Base-by-base conservation (phyloP, 2,329 filamentous ascomycete genomes). In the Pseudogymnoascus sp. region DNA sequence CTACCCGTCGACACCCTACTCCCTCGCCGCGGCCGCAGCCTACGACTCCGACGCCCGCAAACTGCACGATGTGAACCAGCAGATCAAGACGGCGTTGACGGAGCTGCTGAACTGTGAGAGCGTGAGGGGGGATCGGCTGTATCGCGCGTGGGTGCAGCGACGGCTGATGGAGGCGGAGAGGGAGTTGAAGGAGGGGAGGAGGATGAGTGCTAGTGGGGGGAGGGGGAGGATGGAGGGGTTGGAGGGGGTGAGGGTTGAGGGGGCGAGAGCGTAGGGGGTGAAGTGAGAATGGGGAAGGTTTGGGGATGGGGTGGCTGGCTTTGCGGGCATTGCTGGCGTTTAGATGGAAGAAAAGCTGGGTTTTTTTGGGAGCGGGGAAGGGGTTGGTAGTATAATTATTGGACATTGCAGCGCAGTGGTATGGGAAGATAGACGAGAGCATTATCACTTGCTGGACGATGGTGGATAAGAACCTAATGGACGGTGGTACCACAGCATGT, bases 31-130 rank as follows among this genome's bases (percentile, higher is more conserved):
- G 1, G 59, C 59, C 28, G 59, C 59, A 2, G 59, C 59, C 19
- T 37, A 38, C 59, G 37, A 38, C 19, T 12, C 33, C 6, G 70
- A 72, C 7, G 69, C 73, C 61, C 50, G 60, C 6, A 77, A 77
- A 65, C 71, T 82, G n/a, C 76, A 75, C 64, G 72, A 79, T 43
- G 76, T 82, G 70, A 82, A 81, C 66, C 75, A 79, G 60, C 78
- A 81, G 66, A 82, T 83, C 71, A 83, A 83, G 67, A 76, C 75
- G 19, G 82, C 79, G 8, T 74, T 84, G 59, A 84, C 81, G 10
- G 80, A 82, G 64, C 73, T 84, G 1, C 72, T 84, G 62, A 83
- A 84, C 66, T 82, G 79, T 56, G 78, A 81, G 14, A 76, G 75
- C 41, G 81, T 82, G 3, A 76, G 75, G 41, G 69, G 73, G 8